Evolutionary conservation across 345 rosid species (phyloP), one percentile per base, ranked within the genome.

Genomic region (Lenwebbia sp.): DNA sequence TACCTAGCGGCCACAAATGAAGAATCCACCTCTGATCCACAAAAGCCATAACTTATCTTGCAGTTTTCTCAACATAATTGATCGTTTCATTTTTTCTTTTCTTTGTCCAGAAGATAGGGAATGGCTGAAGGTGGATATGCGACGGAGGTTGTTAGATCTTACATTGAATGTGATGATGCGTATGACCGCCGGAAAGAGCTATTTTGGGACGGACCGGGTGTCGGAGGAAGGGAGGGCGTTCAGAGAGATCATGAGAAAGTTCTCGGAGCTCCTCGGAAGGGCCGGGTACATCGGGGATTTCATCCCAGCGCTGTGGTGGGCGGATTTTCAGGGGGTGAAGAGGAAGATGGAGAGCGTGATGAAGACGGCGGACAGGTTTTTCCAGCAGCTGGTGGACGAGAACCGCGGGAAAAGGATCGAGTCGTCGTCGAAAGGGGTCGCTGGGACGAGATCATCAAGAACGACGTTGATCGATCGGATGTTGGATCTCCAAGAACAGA

Each of bases 271-370:
- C 11, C 10, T n/a, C 13, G 85, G 40, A 55, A 41, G 23, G 19
- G 41, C 75, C 11, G 12, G 22, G 22, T 56, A 84, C 30, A 28
- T 84, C 12, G 88, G 87, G 8, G 92, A 92, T 83, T 89, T 85
- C 52, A 82, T 90, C 30, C 90, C 91, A 23, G 54, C 88, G 9
- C 62, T 90, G 84, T 65, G 83, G 54, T 84, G 88, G 91, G 33
- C 91, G 26, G 89, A 87, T 87, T 88, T 78, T 70, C 54, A 55
- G 30, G 91, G 93, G 1, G 85, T 82, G 83, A 87, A 88, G 90
- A 85, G 56, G 90, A 88, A 49, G 83, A 83, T 86, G 87, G 30
- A n/a, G n/a, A 30, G 58, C 30, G 4, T 83, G 70, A 82, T 54
- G 62, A 85, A 82, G 54, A 87, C 89, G 86, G 52, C 86, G 85